Base-by-base conservation (phyloP, 176 grass and related monocot species). In the Rhynchospora breviuscula region DNA sequence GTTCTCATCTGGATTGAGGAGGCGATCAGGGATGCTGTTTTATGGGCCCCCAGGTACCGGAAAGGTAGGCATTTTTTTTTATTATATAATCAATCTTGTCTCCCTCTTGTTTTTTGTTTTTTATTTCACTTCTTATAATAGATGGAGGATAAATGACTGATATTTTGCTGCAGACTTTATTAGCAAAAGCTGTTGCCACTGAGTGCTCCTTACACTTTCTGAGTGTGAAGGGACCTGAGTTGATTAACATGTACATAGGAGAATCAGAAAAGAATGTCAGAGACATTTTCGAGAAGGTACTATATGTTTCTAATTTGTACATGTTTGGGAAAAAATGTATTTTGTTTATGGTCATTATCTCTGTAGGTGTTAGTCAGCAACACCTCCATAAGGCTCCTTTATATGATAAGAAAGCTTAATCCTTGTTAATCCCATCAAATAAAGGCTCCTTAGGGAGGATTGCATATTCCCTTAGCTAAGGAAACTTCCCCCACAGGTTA, bases 171-270 rank as follows among this genome's bases (percentile, higher is more conserved):
- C 52, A 95, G 96, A 98, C 93, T 25, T 88, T 98, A 67, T 85
- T 95, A 80, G 96, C 91, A 51, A 95, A 98, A 91, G 96, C 96
- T 61, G 96, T 98, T 67, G 96, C 96, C 67, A 98, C 91, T 17
- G 96, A 98, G 58, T 98, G 91, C 83, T 98, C 91, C 62, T 90
- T 95, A 52, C 95, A 95, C 83, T 98, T 95, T 90, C 83, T 95
- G 57, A 95, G 92, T 47, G 95, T 98, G 51, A 98, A 98, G 86
- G 95, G 95, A 67, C 95, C 95, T 25, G 92, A 98, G 78, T 49
- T 98, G 73, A 98, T 98, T 65, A 95, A 98, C 60, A 98, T 98
- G 95, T 98, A 98, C 63, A 92, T 98, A 82, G 95, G 95, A 80
- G 95, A 98, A 93, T 98, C 95, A 23, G 95, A 98, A 87, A 95